Base-by-base conservation (phyloP, 176 grass and related monocot genomes). In the Metroxylon sagu region DNA sequence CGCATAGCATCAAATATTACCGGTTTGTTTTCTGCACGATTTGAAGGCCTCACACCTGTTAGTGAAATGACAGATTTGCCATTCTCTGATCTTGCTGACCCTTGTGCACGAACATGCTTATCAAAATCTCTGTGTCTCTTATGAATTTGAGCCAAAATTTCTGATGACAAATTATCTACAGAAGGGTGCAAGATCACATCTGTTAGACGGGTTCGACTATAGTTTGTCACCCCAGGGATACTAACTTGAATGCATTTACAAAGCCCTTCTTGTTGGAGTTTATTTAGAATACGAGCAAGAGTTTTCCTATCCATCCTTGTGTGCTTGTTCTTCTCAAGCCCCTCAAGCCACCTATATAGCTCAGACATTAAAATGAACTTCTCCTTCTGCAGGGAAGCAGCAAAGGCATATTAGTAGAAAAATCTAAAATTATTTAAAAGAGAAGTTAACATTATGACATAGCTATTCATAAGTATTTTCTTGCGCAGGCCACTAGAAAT, bases 151-250 rank as follows among this genome's bases (percentile, higher is more conserved):
- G 90, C 92, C 62, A 88, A 72, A 57, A 97, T 61, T 74, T 91
- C 92, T 3, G 77, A 59, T 57, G 91, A 87, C 58, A 87, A 67
- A 52, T 79, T 64, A 16, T 85, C 74, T 39, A 87, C 70, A 60
- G 79, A 89, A 65, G 92, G 89, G 77, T 91, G 87, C 62, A 88
- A 66, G 75, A 97, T 69, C 23, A 97, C 83, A 59, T 91, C 92
- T 65, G 85, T 85, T 76, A 77, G 60, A 69, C 83, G 92, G 74
- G 55, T 87, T 62, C 83, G 64, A 27, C 65, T 79, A 50, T 70
- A 97, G 55, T 97, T 83, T 71, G 87, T 91, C 51, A 85, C 75
- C 50, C 85, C 53, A 66, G 92, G 92, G 26, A 88, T 80, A 50
- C 87, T 91, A 60, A 97, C 87, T 80, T 85, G 71, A 74, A 88